Conservation (phyloP, 306 rosid genomes). For the Clitoria ternatea region DNA sequence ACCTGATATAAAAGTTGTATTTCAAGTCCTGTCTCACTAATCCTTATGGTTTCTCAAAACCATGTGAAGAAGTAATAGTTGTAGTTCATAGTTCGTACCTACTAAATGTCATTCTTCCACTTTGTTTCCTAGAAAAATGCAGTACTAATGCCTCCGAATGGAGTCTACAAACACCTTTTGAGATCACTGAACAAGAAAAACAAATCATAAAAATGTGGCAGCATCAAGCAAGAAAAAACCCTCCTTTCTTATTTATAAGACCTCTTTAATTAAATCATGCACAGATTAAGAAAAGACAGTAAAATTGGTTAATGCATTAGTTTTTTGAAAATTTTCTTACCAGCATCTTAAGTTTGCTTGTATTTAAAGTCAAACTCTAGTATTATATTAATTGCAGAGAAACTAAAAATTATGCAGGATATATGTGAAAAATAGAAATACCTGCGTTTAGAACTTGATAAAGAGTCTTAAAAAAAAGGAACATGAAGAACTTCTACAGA, state of each 20-base stretch:
- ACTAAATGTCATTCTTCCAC: slow-evolving; percentile 26
- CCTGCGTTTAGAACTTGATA: too few relatives aligned
- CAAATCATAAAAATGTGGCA: not conserved
- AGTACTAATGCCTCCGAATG: slow-evolving; percentile 21
- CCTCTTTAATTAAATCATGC: too few relatives aligned
- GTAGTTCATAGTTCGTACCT: slow-evolving; percentile 18
- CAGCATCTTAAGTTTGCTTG: too few relatives aligned
- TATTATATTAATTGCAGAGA: too few relatives aligned
- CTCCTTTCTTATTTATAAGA: too few relatives aligned
- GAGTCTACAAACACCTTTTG: slow-evolving; percentile 19
- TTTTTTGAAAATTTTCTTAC: too few relatives aligned
- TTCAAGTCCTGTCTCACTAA: slow-evolving; percentile 2
- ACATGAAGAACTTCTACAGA: not conserved
- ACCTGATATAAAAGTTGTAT: not conserved
- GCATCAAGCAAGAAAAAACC: not conserved
- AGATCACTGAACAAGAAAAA: slow-evolving; percentile 43
- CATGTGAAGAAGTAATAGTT: not conserved
- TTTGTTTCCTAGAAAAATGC: not conserved
- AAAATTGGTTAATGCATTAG: too few relatives aligned
- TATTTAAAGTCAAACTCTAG: too few relatives aligned
- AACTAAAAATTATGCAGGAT: too few relatives aligned
- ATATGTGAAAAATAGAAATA: too few relatives aligned
- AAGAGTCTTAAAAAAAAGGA: too few relatives aligned
- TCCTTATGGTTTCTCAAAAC: slow-evolving; percentile 12
- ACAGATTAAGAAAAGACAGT: too few relatives aligned